A percentile compares a stretch with the other conserved stretches of the same genome.
phyloP scores from a whole-genome alignment of 2,329 filamentous ascomycete species.

The Colletotrichum scovillei region DNA sequence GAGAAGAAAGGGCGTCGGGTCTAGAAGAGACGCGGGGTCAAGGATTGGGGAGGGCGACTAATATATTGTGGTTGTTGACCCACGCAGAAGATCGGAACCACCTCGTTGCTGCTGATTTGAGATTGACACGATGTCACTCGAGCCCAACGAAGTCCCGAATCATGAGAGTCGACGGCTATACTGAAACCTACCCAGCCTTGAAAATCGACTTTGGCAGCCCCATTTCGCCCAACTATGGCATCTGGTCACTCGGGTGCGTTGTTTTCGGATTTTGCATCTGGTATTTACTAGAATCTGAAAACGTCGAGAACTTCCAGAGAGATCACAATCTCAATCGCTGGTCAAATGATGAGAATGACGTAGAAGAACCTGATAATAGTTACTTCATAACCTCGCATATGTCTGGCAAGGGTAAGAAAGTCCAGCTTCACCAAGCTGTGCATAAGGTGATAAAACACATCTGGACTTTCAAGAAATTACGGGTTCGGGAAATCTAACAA shows the following conservation, averaged over 20 bases:
- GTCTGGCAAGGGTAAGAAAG: background rate
- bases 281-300: conserved; percentile 13
- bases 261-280: conserved; percentile 43
- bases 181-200: conserved; percentile 15
- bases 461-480: too few species aligned
- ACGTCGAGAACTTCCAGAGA: background rate
- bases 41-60: conserved; percentile 21
- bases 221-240: conserved; percentile 40
- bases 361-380: background rate
- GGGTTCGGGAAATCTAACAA: too few species aligned
- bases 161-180: conserved; percentile 12
- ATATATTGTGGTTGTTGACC: conserved; percentile 19
- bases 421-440: background rate
- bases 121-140: conserved; percentile 19
- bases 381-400: background rate
- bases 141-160: conserved; percentile 12
- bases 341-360: background rate
- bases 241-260: conserved; percentile 44
- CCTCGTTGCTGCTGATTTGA: conserved; percentile 20
- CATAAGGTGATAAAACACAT: background rate
- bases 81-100: conserved; percentile 4
- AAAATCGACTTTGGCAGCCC: conserved; percentile 11
- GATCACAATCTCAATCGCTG: background rate
- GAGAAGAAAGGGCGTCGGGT: background rate
- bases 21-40: background rate